Base-by-base conservation (phyloP, 176 grass and related monocot species). In the Aegilops bicornis region DNA sequence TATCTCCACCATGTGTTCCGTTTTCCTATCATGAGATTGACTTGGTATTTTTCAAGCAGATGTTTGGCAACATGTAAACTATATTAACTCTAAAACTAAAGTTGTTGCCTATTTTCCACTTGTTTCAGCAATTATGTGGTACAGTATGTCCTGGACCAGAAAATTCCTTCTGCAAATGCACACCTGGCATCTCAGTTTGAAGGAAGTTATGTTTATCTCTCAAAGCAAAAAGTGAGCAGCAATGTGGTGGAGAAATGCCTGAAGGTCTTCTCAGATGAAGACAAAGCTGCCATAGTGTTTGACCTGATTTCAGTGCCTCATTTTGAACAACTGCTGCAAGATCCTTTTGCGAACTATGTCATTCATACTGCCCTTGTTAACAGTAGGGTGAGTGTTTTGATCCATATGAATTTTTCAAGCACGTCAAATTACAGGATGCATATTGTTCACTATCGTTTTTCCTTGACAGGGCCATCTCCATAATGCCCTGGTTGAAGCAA, bases 231-330 rank as follows among this genome's bases (percentile, higher is more conserved):
- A 80, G 94, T 94, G 47, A 94, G 96, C 90, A 98, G 91, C 75
- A 95, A 98, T 84, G 96, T 98, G 81, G 91, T 98, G 27, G 93
- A 98, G 82, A 98, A 91, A 90, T 98, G 96, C 87, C 84, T 98
- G 43, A 92, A 89, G 86, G 64, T 72, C 29, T 95, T 95, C 75
- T 39, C 56, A 4, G 90, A 95, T 42, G 83, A 91, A 74, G 89
- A 86, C 60, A 95, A 84, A 78, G 81, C 88, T 50, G 84, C 78
- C 54, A 94, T 95, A 47, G 88, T 98, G 52, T 73, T 66, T 23
- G 96, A 98, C 68, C 81, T 98, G 20, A 87, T 94, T 40, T 88
- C 76, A 6, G 88, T 80, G 13, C 48, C 86, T 64, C 89, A 87
- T 45, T 95, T 98, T 81, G 93, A 93, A 19, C 93, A 95, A 83